These are phyloP conservation scores for Komagataea norvegica DNA, from an alignment of 1,139 yeast species.

Conservation along the genomic window DNA sequence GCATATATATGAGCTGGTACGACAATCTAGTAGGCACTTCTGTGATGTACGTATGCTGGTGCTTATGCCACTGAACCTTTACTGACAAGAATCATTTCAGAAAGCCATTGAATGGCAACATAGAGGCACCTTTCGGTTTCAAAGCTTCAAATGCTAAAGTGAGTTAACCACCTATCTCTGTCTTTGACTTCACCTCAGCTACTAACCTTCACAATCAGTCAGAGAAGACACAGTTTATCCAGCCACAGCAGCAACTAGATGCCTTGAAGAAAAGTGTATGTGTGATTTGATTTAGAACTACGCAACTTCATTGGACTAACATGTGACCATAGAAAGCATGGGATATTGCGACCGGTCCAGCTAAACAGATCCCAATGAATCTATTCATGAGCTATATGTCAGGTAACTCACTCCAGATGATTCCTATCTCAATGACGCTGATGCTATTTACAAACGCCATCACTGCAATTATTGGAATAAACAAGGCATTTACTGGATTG, in stretches of 20 bases:
- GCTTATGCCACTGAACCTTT: background rate
- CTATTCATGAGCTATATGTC: slow-evolving; percentile 89
- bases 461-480: slow-evolving; percentile 61
- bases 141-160: slow-evolving; percentile 7
- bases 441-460: slow-evolving; percentile 79
- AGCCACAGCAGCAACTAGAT: slow-evolving; percentile 9
- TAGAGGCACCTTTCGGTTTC: slow-evolving; percentile 8
- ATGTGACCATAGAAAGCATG: slow-evolving; percentile 54
- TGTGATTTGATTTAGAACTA: background rate
- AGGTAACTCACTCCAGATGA: slow-evolving; percentile 84
- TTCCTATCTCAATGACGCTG: slow-evolving; percentile 86
- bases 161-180: background rate
- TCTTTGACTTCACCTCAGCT: background rate
- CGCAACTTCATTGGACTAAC: background rate
- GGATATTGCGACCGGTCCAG: slow-evolving; percentile 82
- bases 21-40: slow-evolving; percentile 11
- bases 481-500: slow-evolving; percentile 39
- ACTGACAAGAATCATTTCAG: slow-evolving; percentile 1
- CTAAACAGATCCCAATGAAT: slow-evolving; percentile 85
- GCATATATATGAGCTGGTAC: slow-evolving; percentile 19
- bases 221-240: slow-evolving; percentile 1
- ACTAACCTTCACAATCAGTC: background rate
- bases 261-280: slow-evolving; percentile 12
- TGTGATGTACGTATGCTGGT: slow-evolving; percentile 4
- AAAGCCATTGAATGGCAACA: slow-evolving; percentile 1